Conservation (phyloP, 2,329 filamentous ascomycete genomes). For the Exophiala alcalophila region DNA sequence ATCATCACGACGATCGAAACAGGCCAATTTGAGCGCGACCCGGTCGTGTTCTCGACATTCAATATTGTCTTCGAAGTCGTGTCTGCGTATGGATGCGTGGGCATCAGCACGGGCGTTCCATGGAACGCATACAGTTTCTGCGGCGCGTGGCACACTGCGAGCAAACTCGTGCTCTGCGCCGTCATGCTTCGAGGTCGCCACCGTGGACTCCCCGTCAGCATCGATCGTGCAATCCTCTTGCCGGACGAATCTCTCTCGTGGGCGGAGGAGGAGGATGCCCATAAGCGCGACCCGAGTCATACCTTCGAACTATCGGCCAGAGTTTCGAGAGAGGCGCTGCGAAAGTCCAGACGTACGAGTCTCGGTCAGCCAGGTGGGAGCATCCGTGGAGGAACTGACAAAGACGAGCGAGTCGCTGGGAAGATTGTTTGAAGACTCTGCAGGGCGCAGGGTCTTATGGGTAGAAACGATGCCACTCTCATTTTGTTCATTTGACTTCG, state of each 20-base stretch:
- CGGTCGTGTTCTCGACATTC: conserved; percentile 56
- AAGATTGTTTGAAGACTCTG: background rate
- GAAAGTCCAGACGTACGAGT: background rate
- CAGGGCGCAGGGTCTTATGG: too few relatives aligned
- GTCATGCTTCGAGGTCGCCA: conserved; percentile 58
- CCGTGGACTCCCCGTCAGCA: conserved; percentile 54
- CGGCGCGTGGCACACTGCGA: conserved; percentile 49
- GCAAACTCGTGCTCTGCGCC: conserved; percentile 54
- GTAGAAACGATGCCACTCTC: too few relatives aligned
- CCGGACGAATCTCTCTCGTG: conserved; percentile 41
- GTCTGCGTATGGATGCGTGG: conserved; percentile 44
- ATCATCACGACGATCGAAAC: conserved; percentile 61
- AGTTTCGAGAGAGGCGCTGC: background rate
- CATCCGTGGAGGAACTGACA: background rate
- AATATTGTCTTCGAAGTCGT: conserved; percentile 53
- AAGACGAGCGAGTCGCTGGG: background rate
- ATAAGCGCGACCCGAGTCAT: conserved; percentile 13
- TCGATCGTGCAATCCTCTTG: conserved; percentile 48
- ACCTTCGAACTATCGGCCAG: conserved; percentile 2
- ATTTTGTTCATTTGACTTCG: too few relatives aligned
- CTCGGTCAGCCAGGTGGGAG: conserved; percentile 4
- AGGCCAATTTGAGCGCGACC: conserved; percentile 51
- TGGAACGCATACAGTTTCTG: conserved; percentile 46
- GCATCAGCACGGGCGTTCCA: conserved; percentile 47
- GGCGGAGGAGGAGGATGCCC: conserved; percentile 45